Evolutionary conservation across 2,329 filamentous ascomycete genomes (phyloP), one percentile per base, ranked within the genome.

Genomic region (Calonectria honghensis): DNA sequence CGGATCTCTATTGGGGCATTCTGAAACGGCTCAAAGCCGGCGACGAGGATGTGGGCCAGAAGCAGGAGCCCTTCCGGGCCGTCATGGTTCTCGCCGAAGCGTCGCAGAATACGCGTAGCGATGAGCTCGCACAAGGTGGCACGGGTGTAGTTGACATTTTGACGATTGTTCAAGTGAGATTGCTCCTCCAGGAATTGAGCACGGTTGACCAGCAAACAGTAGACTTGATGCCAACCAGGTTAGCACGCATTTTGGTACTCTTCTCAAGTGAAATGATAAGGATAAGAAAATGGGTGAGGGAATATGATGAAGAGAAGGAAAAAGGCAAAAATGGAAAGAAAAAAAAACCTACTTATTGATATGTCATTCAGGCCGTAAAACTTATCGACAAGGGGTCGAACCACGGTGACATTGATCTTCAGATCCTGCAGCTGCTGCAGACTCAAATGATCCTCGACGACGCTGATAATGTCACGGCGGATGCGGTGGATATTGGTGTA

Each of bases 11-110:
- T 86, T 0, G 95, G 95, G 0, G 94, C 94, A 78, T 95, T 95
- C 84, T 97, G 95, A 79, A 97, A 97, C 1, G 95, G 95, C 80
- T 96, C 93, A 80, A 97, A 97, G 18, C 94, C 94, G 20, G 94
- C 94, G 18, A 97, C 94, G 27, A 97, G 90, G 39, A 97, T 93
- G 79, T 96, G 94, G 7, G 95, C 92, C 7, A 97, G 88, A 29
- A 95, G 87, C 6, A 97, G 87, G 16, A 97, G 88, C 1, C 94
- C 94, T 32, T 92, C 89, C 0, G 92, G 88, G 6, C 94, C 94
- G 18, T 92, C 90, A 73, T 94, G 92, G 79, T 96, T 93, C 85
- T 97, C 95, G 78, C 94, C 93, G 80, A 95, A 96, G 68, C 94
- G 92, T 45, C 95, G 90, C 69, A 97, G 86, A 59, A 97, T 93